Percentiles rank a stretch among this genome's conserved stretches.
These are phyloP conservation scores for Drechslera avenae DNA, from an alignment of 2,329 filamentous ascomycete genomes.

Conservation along the genomic window DNA sequence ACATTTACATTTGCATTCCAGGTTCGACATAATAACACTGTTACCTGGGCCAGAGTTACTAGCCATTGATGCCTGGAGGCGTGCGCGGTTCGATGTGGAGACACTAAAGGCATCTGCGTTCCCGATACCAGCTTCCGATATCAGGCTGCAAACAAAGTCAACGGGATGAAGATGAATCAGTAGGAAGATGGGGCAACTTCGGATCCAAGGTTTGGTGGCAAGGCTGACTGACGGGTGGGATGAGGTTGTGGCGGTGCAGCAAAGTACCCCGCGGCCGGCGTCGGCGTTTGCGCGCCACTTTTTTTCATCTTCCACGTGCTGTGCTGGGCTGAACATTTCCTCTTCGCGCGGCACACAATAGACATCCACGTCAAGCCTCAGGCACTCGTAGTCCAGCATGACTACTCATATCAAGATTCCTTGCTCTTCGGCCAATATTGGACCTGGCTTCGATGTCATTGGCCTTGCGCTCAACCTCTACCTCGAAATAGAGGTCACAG, in stretches of 20 bases:
- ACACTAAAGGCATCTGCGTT: background rate
- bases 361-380: slow-evolving; percentile 12
- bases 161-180: too few relatives aligned
- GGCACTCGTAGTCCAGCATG: slow-evolving; percentile 28
- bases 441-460: slow-evolving; percentile 95
- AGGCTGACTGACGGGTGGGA: too few relatives aligned
- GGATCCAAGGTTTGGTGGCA: background rate
- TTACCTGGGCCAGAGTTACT: too few relatives aligned
- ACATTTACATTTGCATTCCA: too few relatives aligned
- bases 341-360: slow-evolving; percentile 9
- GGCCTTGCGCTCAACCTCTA: slow-evolving; percentile 92
- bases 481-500: slow-evolving; percentile 83
- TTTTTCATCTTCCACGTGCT: slow-evolving; percentile 13
- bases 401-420: slow-evolving; percentile 74
- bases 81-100: background rate
- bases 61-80: slow-evolving; percentile 1
- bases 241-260: slow-evolving; percentile 13
- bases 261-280: slow-evolving; percentile 10
- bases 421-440: slow-evolving; percentile 96
- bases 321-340: slow-evolving; percentile 10
- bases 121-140: too few relatives aligned
- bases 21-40: too few relatives aligned
- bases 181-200: background rate
- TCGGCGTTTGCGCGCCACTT: slow-evolving; percentile 19
- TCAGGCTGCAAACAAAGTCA: too few relatives aligned